Conservation (phyloP, 2,329 filamentous ascomycete genomes). For the Cladosporium halotolerans region DNA sequence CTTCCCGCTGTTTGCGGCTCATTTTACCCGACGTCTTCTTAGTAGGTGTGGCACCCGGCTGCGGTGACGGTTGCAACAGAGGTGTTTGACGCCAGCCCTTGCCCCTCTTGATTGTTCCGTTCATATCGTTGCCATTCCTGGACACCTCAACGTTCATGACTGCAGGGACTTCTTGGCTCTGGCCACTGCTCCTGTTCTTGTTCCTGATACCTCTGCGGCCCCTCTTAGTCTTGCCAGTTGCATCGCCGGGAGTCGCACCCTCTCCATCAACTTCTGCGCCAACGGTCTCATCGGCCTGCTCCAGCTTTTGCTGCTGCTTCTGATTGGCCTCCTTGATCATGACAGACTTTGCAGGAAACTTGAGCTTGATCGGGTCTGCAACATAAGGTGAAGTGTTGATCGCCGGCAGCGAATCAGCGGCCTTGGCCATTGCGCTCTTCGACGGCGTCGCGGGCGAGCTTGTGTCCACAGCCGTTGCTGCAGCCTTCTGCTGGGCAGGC, state of each 20-base stretch:
- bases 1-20: slow-evolving; percentile 42
- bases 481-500: slow-evolving; percentile 21
- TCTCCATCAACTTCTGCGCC: slow-evolving; percentile 6
- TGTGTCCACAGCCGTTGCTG: slow-evolving; percentile 15
- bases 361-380: slow-evolving; percentile 21
- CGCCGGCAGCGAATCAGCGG: slow-evolving; percentile 29
- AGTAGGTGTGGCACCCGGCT: slow-evolving; percentile 35
- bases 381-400: slow-evolving; percentile 35
- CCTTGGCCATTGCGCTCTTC: slow-evolving; percentile 29
- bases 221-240: slow-evolving; percentile 42
- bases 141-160: slow-evolving; percentile 31
- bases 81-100: slow-evolving; percentile 65
- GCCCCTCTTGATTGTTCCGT: slow-evolving; percentile 39
- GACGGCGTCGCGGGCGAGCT: slow-evolving; percentile 38
- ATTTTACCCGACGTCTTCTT: slow-evolving; percentile 31
- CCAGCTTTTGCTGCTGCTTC: not conserved
- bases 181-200: slow-evolving; percentile 8
- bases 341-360: slow-evolving; percentile 2
- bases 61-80: slow-evolving; percentile 55
- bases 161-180: slow-evolving; percentile 21
- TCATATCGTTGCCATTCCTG: slow-evolving; percentile 34
- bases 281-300: not conserved
- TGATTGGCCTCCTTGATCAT: not conserved
- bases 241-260: slow-evolving; percentile 18
- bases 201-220: slow-evolving; percentile 35